These are phyloP conservation scores for Camellia japonica DNA, from an alignment of 148 eudicot genomes.

Conservation along the genomic window DNA sequence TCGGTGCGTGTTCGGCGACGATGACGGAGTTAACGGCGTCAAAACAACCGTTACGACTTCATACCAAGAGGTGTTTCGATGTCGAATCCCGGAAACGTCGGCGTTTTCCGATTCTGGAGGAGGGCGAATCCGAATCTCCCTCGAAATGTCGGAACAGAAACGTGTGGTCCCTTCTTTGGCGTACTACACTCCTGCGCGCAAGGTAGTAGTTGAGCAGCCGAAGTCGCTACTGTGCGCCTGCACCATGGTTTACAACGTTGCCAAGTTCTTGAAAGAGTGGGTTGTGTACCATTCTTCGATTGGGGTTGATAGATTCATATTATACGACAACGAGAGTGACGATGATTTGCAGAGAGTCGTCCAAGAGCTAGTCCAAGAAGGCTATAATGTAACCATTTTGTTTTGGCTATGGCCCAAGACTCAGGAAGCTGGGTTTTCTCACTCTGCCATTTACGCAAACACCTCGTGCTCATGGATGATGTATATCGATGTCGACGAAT, in stretches of 20 bases:
- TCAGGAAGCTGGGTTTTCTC: conserved; percentile 81
- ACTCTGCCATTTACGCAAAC: conserved; percentile 37
- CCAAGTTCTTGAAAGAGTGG: conserved; percentile 70
- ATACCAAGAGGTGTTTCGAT: conserved; percentile 65
- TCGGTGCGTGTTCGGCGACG: conserved; percentile 43
- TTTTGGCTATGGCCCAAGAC: conserved; percentile 80
- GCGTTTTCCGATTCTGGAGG: neutral
- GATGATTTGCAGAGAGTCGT: conserved; percentile 40
- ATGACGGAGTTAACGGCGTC: conserved; percentile 26
- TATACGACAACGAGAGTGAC: conserved; percentile 74
- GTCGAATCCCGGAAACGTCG: conserved; percentile 36
- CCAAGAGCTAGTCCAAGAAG: conserved; percentile 30
- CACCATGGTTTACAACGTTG: conserved; percentile 72
- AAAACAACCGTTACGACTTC: conserved; percentile 48
- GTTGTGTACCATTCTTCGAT: conserved; percentile 55
- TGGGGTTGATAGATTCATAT: conserved; percentile 55
- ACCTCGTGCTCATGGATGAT: conserved; percentile 55
- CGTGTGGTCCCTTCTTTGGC: conserved; percentile 50
- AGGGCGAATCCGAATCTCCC: conserved; percentile 30
- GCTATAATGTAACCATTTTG: conserved; percentile 40
- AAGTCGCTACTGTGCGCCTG: conserved; percentile 57
- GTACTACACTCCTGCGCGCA: conserved; percentile 37
- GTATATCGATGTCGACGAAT: conserved; percentile 66
- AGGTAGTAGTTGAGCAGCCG: conserved; percentile 6
- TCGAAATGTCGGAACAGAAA: conserved; percentile 32